A percentile compares a stretch with the other conserved stretches of the same genome.
Evolutionary conservation across 306 rosid genomes (phyloP).

Genomic region (Cicer yamashitae): DNA sequence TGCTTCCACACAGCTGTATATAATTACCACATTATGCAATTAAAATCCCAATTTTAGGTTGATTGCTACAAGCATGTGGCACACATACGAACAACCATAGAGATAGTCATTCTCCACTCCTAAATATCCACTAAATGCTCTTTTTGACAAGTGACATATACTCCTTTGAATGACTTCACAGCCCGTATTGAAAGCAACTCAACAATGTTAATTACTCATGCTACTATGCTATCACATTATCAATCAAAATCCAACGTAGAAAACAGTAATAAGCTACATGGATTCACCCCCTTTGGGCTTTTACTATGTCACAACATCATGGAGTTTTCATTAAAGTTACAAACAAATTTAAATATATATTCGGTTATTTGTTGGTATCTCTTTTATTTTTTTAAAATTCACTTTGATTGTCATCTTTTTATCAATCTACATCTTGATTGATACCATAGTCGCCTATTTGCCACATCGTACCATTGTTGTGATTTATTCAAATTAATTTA

Average conservation of each 20-base stretch:
- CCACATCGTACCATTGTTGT: too few species aligned
- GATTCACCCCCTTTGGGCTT: slow-evolving; percentile 38
- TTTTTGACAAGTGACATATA: slow-evolving; percentile 41
- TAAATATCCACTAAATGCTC: not conserved
- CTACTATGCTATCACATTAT: slow-evolving; percentile 8
- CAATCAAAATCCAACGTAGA: slow-evolving; percentile 27
- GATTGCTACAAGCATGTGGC: slow-evolving; percentile 50
- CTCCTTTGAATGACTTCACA: slow-evolving; percentile 44
- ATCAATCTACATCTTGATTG: too few species aligned
- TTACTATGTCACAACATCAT: slow-evolving; percentile 18
- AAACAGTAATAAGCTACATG: slow-evolving; percentile 14
- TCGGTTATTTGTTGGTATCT: too few species aligned
- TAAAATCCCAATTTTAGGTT: not conserved
- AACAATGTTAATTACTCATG: slow-evolving; percentile 19
- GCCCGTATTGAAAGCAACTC: slow-evolving; percentile 64
- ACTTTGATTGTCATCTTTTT: too few species aligned
- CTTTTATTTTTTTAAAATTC: too few species aligned
- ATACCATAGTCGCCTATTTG: too few species aligned
- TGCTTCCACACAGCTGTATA: too few species aligned
- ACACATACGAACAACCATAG: slow-evolving; percentile 45
- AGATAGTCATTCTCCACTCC: not conserved
- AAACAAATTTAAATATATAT: too few species aligned
- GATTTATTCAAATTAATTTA: too few species aligned
- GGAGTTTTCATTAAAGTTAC: too few species aligned
- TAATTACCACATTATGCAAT: too few species aligned